Evolutionary conservation across 148 eudicot species (phyloP).

Genomic region (Camellia japonica): DNA sequence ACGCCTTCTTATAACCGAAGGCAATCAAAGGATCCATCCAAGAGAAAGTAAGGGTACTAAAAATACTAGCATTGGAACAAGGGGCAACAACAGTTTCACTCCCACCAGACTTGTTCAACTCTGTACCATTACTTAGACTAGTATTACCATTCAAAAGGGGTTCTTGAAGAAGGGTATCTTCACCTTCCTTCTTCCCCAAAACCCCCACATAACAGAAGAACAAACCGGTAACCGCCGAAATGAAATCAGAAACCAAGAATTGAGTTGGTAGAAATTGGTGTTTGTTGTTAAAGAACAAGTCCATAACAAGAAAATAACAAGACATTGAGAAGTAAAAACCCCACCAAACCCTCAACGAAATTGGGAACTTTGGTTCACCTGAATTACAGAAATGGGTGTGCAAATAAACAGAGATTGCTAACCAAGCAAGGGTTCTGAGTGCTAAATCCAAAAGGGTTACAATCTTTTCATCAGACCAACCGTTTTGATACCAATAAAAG

Average conservation of each 20-base stretch:
- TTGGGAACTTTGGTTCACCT: slow-evolving; percentile 41
- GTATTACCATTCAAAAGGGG: slow-evolving; percentile 50
- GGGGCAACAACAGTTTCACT: slow-evolving; percentile 27
- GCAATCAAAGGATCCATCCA: slow-evolving; percentile 47
- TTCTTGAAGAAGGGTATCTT: slow-evolving; percentile 28
- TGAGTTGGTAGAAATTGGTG: slow-evolving; percentile 25
- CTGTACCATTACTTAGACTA: slow-evolving; percentile 1
- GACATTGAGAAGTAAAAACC: slow-evolving; percentile 47
- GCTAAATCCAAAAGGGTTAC: slow-evolving; percentile 44
- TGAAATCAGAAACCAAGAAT: slow-evolving; percentile 40
- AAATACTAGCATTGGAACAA: slow-evolving; percentile 34
- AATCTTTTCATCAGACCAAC: slow-evolving; percentile 49
- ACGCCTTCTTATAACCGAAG: slow-evolving; percentile 27
- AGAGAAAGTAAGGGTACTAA: slow-evolving; percentile 47
- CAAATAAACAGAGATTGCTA: slow-evolving; percentile 42
- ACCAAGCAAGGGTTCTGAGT: slow-evolving; percentile 38
- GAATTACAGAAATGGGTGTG: slow-evolving; percentile 25
- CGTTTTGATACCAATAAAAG: slow-evolving; percentile 58
- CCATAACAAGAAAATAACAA: slow-evolving; percentile 47
- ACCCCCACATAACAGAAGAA: slow-evolving; percentile 37
- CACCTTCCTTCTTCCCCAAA: slow-evolving; percentile 31
- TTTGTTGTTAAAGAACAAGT: slow-evolving; percentile 19
- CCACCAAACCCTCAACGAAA: slow-evolving; percentile 70
- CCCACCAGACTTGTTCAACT: slow-evolving; percentile 16
- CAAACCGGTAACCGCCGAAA: slow-evolving; percentile 38